Percentiles rank a stretch among this genome's conserved stretches.
phyloP scores from a whole-genome alignment of 208 protist species.

The Crithidia thermophila region DNA sequence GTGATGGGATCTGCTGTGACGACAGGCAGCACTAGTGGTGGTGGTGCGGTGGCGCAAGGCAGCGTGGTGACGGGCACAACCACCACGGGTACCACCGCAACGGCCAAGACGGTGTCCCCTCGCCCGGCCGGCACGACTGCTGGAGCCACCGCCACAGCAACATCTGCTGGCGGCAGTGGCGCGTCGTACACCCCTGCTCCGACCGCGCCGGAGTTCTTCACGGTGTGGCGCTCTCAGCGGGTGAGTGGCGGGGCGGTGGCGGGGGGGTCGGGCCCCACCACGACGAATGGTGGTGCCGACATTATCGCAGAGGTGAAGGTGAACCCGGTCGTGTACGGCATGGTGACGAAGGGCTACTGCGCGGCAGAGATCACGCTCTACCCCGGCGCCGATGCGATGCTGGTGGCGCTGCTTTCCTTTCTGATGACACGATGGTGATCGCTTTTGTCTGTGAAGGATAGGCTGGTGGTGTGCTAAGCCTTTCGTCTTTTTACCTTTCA shows the following conservation, averaged over 20 bases:
- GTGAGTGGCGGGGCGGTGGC: conserved; percentile 36
- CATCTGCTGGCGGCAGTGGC: too few relatives aligned
- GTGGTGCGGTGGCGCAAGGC: background rate
- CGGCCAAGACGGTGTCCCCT: too few relatives aligned
- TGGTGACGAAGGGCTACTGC: conserved; percentile 39
- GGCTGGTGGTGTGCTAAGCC: background rate
- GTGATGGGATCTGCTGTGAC: too few relatives aligned
- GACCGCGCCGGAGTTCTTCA: conserved; percentile 35
- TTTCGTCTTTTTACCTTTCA: conserved; percentile 9
- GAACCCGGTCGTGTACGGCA: conserved; percentile 20
- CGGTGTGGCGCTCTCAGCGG: conserved; percentile 48
- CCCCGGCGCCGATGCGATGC: conserved; percentile 65
- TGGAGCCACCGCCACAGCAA: background rate
- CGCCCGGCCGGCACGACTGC: too few relatives aligned
- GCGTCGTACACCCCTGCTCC: background rate
- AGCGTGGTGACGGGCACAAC: too few relatives aligned
- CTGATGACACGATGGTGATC: conserved; percentile 59
- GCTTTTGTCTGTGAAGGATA: background rate
- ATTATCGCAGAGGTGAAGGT: conserved; percentile 65
- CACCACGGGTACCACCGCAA: too few relatives aligned
- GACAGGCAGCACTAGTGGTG: conserved; percentile 2
- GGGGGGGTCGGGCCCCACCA: conserved; percentile 15
- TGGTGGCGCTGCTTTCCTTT: conserved; percentile 67
- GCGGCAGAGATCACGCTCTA: conserved; percentile 60
- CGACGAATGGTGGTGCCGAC: conserved; percentile 61